Base-by-base conservation (phyloP, 2,329 filamentous ascomycete species). In the Hortaea werneckii region DNA sequence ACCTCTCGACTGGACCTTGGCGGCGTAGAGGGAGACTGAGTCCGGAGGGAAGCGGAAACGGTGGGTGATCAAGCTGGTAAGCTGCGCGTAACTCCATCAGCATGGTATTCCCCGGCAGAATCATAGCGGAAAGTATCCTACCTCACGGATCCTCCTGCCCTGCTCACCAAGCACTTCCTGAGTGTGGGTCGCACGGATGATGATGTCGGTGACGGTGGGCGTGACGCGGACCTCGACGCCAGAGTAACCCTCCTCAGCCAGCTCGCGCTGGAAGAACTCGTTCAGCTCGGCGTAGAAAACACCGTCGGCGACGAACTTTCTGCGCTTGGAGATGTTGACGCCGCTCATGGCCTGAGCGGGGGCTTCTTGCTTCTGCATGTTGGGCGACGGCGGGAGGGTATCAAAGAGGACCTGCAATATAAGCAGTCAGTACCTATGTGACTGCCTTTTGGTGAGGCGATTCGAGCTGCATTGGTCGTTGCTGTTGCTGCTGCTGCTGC, bases 31-130 rank as follows among this genome's bases (percentile, higher is more conserved):
- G 60, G 92, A 96, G 72, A 98, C 92, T 64, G 85, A 94, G 86
- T 96, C 96, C 80, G 96, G 90, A 76, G 92, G 90, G 85, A 98
- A 98, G 82, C 95, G 95, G 87, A 98, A 98, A 70, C 92, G 89
- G 86, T 98, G 96, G 81, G 98, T 94, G 81, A 98, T 98, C 71
- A 98, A 85, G 67, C 88, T 95, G 71, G 92, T 98, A 75, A 98
- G 88, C 82, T 63, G 51, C 42, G 29, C 20, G 39, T 32, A 12
- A 11, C 6, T 27, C 6, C 28, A 43, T 56, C 29, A 54, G 51
- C 27, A 41, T 46, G 9, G 39, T 10, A 10, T 12, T 20, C 37
- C 13, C 13, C 37, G 7, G 37, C 20, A 20, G 20, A 20, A 20
- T 20, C 20, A 20, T 20, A 20, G 20, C 20, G 20, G 20, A 20